Percentiles rank a stretch among this genome's conserved stretches.
phyloP scores from a whole-genome alignment of 2,329 filamentous ascomycete species.

The Alternaria triticina region DNA sequence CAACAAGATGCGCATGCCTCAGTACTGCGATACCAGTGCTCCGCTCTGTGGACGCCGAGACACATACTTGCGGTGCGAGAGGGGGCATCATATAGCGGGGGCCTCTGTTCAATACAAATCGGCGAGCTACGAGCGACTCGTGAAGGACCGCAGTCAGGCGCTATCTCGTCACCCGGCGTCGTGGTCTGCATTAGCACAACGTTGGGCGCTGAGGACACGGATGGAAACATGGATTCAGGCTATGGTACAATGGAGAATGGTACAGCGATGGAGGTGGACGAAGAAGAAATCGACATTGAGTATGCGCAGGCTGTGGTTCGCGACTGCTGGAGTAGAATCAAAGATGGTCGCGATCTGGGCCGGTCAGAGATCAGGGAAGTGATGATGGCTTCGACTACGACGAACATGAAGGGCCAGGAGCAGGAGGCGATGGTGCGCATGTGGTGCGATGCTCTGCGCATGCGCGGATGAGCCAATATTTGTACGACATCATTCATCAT shows the following conservation, averaged over 20 bases:
- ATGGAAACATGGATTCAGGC: constrained; percentile 5
- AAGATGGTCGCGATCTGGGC: constrained; percentile 29
- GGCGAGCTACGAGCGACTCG: constrained; percentile 34
- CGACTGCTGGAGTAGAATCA: constrained; percentile 34
- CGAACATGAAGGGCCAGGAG: constrained; percentile 9
- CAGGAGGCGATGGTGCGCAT: constrained; percentile 35
- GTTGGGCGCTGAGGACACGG: constrained; percentile 11
- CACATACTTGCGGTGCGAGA: constrained; percentile 28
- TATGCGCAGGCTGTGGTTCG: constrained; percentile 33
- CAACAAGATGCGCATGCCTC: constrained; percentile 30
- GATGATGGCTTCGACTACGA: constrained; percentile 27
- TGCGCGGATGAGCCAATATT: constrained; percentile 26
- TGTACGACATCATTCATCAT: background rate
- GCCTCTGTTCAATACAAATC: constrained; percentile 35
- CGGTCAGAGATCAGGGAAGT: constrained; percentile 34
- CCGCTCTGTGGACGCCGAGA: constrained; percentile 37
- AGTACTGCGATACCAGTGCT: constrained; percentile 27
- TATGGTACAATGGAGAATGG: background rate
- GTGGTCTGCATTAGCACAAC: constrained; percentile 36
- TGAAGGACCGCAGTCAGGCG: constrained; percentile 22
- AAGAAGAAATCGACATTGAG: constrained; percentile 27
- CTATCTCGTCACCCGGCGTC: constrained; percentile 31
- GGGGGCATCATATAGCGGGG: constrained; percentile 28
- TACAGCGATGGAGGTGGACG: background rate
- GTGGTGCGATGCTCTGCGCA: constrained; percentile 43